Evolutionary conservation across 768 basidiomycete species (phyloP), one percentile per base, ranked within the genome.

Genomic region (Clitopilus hobsonii): DNA sequence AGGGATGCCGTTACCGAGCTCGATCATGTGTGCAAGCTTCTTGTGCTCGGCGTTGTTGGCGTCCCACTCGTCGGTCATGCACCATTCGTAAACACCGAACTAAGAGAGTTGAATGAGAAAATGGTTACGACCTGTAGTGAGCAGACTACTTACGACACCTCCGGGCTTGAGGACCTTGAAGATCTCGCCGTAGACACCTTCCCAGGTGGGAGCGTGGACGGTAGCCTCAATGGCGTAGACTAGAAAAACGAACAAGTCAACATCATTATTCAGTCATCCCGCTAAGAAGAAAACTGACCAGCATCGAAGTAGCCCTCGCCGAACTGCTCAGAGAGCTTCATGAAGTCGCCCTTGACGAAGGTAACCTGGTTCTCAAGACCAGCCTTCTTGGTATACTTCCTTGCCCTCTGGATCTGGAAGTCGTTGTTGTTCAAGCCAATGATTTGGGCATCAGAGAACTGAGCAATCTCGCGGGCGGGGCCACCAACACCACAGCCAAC

Each of bases 71-170:
- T 98, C 94, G 18, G 97, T 98, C 97, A 99, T 98, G 71, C 86
- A 88, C 96, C 96, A 99, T 69, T 98, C 97, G 72, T 98, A 99
- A 30, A 98, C 90, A 65, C 95, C 96, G 70, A 97, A 97, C 90
- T 95, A 58, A 18, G 11, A 45, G 25, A 10, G 49, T 20, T 36
- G 51, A 32, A 41, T 60, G n/a, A 28, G n/a, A 51, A 22, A 23
- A 36, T 20, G 22, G 48, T 27, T 14, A 36, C 47, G 3, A 49
- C 25, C 4, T 4, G 3, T 5, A 51, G 24, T n/a, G 3, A 18
- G 3, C 58, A 5, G 22, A 20, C n/a, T n/a, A 82, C 91, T 68
- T 66, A 95, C 94, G 20, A 90, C 77, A 59, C 96, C 96, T 74
- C 95, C 96, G 0, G 96, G 96, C 76, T 98, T 98, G 63, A 98